These are phyloP conservation scores for Phytophthora hibernalis DNA, from an alignment of 352 stramenopile species.

Conservation along the genomic window DNA sequence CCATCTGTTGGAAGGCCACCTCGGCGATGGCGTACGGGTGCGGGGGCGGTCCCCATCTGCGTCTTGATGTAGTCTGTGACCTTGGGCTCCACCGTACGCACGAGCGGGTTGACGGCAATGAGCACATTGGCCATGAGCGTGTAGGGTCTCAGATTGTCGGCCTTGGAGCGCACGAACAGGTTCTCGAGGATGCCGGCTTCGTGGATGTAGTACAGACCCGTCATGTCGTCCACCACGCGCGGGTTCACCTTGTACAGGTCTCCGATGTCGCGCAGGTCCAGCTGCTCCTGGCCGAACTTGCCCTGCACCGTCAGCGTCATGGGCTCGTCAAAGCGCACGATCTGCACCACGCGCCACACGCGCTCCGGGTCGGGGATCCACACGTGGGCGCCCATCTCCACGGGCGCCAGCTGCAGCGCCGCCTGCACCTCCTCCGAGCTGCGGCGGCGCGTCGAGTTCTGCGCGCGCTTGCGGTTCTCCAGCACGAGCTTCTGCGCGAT, in stretches of 20 bases:
- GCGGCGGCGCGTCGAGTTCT: constrained; percentile 67
- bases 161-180: constrained; percentile 73
- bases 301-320: constrained; percentile 75
- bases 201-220: constrained; percentile 90
- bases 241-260: constrained; percentile 90
- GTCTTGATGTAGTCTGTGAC: constrained; percentile 91
- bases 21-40: constrained; percentile 88
- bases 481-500: constrained; percentile 85
- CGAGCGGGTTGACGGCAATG: constrained; percentile 89
- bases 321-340: constrained; percentile 62
- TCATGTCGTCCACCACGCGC: constrained; percentile 90
- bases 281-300: constrained; percentile 72
- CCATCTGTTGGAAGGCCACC: constrained; percentile 92
- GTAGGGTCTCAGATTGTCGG: constrained; percentile 81
- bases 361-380: constrained; percentile 86
- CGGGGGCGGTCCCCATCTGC: constrained; percentile 83
- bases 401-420: constrained; percentile 68
- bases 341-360: constrained; percentile 88
- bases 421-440: constrained; percentile 77
- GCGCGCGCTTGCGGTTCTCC: constrained; percentile 82
- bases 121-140: constrained; percentile 92
- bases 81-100: constrained; percentile 80
- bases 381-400: constrained; percentile 84
- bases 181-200: constrained; percentile 88
- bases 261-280: constrained; percentile 85